phyloP scores from a whole-genome alignment of 768 basidiomycete genomes.

The Lentinula boryana region DNA sequence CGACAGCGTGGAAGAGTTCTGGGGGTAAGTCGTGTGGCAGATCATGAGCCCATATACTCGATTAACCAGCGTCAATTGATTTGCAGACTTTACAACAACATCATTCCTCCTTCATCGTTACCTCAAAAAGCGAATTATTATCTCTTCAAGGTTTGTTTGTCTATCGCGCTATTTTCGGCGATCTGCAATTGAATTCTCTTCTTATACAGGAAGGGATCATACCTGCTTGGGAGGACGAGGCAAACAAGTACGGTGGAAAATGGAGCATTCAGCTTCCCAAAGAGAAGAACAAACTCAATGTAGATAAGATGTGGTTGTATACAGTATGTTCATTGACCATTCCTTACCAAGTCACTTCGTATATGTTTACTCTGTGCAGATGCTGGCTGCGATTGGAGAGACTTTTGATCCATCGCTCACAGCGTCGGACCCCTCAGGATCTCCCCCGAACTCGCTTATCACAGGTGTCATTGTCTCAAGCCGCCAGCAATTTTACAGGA shows the following conservation, averaged over 20 bases:
- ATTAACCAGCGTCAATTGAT: not conserved
- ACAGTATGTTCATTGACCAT: conserved; percentile 50
- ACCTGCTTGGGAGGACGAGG: conserved; percentile 96
- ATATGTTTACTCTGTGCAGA: conserved; percentile 40
- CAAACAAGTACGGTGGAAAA: conserved; percentile 96
- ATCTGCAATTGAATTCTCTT: conserved; percentile 2
- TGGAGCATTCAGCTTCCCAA: conserved; percentile 98
- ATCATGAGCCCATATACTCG: not conserved
- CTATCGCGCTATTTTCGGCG: not conserved
- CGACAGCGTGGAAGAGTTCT: conserved; percentile 98
- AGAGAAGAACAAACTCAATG: conserved; percentile 79
- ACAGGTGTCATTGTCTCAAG: conserved; percentile 95
- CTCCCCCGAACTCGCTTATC: conserved; percentile 54
- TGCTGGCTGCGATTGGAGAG: conserved; percentile 99
- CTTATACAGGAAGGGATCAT: conserved; percentile 79
- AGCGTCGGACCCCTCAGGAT: conserved; percentile 32
- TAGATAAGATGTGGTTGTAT: conserved; percentile 98
- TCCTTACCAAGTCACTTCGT: not conserved
- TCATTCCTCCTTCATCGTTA: conserved; percentile 88
- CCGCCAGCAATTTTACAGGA: conserved; percentile 90
- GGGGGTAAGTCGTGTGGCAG: conserved; percentile 65
- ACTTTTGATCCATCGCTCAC: conserved; percentile 90
- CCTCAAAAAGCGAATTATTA: conserved; percentile 99
- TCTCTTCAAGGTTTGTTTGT: conserved; percentile 77
- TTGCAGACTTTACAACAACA: conserved; percentile 87